Evolutionary conservation across 495 filamentous ascomycete species (phyloP), one percentile per base, ranked within the genome.

Genomic region (Thermochaetoides thermophila): DNA sequence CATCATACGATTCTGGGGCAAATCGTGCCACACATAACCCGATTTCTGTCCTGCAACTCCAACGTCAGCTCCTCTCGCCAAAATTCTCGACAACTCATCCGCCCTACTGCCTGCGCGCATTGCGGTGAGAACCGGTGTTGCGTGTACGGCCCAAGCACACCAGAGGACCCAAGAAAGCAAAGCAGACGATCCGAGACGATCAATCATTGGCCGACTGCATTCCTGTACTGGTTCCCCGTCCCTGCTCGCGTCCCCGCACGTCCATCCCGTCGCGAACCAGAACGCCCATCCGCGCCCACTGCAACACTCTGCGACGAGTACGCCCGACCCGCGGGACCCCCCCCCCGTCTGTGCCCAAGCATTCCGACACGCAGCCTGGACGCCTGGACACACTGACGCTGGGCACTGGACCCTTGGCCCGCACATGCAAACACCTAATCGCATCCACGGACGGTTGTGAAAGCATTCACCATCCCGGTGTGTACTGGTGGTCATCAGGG

Each of bases 1-100:
- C 35, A 49, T 49, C 45, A 44, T 51, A 49, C 48, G 48, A 51
- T 51, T 49, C 40, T 35, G 35, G 33, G 24, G 14, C 27, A 36
- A 51, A 43, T 51, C 42, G 45, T 43, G 13, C 48, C 45, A 51
- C 48, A n/a, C 40, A 28, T 42, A 38, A 43, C 36, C 41, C 35
- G 37, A 50, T 44, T 24, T 35, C 16, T n/a, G n/a, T n/a, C n/a
- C n/a, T n/a, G n/a, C n/a, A n/a, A n/a, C n/a, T 37, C 32, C 28
- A 13, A 18, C 31, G 33, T 34, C 27, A 27, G 21, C 21, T 24
- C 21, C 21, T 11, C n/a, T 31, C 16, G n/a, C 28, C 18, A 40
- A 29, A 35, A 27, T 25, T 27, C 14, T 28, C 15, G 35, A 31
- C 3, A 27, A 11, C 35, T n/a, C n/a, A n/a, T n/a, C n/a, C n/a